Evolutionary conservation across 352 stramenopile genomes (phyloP).

Genomic region (Pilasporangium apinafurcum): DNA sequence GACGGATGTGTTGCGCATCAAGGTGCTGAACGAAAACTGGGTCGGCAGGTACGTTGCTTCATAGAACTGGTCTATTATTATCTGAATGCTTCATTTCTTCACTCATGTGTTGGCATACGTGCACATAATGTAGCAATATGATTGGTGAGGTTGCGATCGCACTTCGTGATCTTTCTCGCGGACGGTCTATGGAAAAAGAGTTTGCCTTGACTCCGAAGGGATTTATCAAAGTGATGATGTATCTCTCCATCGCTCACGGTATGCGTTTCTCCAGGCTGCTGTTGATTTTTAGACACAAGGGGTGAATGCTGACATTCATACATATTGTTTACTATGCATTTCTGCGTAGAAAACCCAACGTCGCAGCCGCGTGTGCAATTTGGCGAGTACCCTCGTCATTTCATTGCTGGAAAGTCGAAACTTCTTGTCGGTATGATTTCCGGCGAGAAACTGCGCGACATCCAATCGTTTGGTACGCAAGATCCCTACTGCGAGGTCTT

Average conservation of each 20-base stretch:
- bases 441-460: constrained; percentile 66
- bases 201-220: constrained; percentile 65
- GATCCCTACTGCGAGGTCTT: constrained; percentile 73
- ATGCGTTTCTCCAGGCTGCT: not conserved
- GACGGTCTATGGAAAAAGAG: constrained; percentile 76
- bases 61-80: not conserved
- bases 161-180: constrained; percentile 61
- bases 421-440: constrained; percentile 59
- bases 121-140: constrained; percentile 28
- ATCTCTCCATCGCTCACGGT: constrained; percentile 68
- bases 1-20: constrained; percentile 60
- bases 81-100: not conserved
- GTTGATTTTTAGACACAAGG: not conserved
- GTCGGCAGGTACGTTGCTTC: constrained; percentile 61
- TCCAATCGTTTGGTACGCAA: constrained; percentile 72
- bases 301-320: too few relatives aligned
- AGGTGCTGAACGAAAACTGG: constrained; percentile 76
- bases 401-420: constrained; percentile 69
- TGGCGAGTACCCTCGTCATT: constrained; percentile 70
- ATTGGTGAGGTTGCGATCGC: constrained; percentile 70
- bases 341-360: constrained; percentile 56
- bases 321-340: not conserved
- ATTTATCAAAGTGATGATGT: constrained; percentile 61
- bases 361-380: constrained; percentile 51
- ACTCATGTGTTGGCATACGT: not conserved